Base-by-base conservation (phyloP, 805 yeast species). In the Saccharomycopsis guyanensis region DNA sequence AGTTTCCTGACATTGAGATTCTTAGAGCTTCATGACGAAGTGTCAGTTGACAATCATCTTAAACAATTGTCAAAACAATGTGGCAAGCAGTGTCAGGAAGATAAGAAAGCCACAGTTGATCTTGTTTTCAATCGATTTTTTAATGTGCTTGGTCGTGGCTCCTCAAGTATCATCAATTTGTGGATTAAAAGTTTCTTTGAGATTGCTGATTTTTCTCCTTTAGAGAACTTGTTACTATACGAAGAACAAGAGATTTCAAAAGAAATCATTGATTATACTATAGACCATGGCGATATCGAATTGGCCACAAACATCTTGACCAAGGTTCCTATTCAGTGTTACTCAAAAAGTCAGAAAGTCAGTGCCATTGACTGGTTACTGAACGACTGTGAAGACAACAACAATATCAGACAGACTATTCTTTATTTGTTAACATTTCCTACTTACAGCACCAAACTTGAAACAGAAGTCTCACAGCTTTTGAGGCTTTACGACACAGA, bases 321-420 rank as follows among this genome's bases (percentile, higher is more conserved):
- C 10, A 15, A 20, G 23, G 31, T 47, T 31, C 52, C 52, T 12
- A 16, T 45, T 22, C 50, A 46, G 40, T 41, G 49, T 29, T 42
- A 13, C 33, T 16, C 22, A n/a, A 45, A 37, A 23, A 8, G 10
- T 2, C 34, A 41, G 2, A 43, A 35, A 37, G 24, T 38, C 24
- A 31, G 38, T 5, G 6, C 43, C 19, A 24, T 49, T 16, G 31
- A 49, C 36, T 25, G 33, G 18, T 24, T 41, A 12, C 7, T 33
- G 37, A 12, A 18, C 20, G 19, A 33, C 18, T 33, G 18, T 12
- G 37, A 33, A 15, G 6, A 5, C 10, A 5, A 7, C 10, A 8
- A 6, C 18, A 8, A 5, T 5, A 12, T 18, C 8, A 8, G 37
- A 8, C 7, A 33, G 18, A 6, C 8, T 15, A 33, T 33, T 10